These are phyloP conservation scores for Tubosaeta brunneosetosa DNA, from an alignment of 768 basidiomycete genomes.

Conservation along the genomic window DNA sequence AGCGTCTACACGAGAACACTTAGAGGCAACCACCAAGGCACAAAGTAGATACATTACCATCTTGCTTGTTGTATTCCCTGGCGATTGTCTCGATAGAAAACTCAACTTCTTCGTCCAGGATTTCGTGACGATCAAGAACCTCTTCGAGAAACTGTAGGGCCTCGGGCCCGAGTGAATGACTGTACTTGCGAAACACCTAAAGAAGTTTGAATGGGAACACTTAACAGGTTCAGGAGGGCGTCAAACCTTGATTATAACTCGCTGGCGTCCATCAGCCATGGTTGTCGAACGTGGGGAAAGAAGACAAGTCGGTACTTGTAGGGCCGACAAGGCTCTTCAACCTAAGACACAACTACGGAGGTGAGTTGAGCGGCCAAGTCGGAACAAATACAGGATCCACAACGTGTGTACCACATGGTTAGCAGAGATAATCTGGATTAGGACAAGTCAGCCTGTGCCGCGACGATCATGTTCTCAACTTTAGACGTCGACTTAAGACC, in stretches of 20 bases:
- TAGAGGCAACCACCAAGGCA: neutral
- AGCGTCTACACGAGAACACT: constrained; percentile 49
- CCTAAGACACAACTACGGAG: neutral
- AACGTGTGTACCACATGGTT: neutral
- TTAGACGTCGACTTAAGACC: constrained; percentile 75
- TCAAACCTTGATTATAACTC: constrained; percentile 42
- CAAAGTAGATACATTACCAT: constrained; percentile 45
- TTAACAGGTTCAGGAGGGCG: neutral
- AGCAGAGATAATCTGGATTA: constrained; percentile 7
- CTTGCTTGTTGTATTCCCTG: constrained; percentile 85
- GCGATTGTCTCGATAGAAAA: constrained; percentile 75
- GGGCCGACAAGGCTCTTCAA: neutral
- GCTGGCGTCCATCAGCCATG: constrained; percentile 39
- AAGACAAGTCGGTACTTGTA: neutral
- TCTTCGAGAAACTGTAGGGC: constrained; percentile 66
- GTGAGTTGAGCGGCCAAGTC: neutral
- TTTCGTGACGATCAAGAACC: constrained; percentile 67
- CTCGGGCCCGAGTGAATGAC: constrained; percentile 81
- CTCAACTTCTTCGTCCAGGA: constrained; percentile 65
- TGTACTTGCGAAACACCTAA: constrained; percentile 84
- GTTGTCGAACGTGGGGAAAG: neutral
- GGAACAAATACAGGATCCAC: neutral
- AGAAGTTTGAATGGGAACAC: neutral
- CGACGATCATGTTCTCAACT: constrained; percentile 51
- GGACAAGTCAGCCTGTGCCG: constrained; percentile 2